phyloP scores from a whole-genome alignment of 2,329 filamentous ascomycete species.

The Phialophora tarda region DNA sequence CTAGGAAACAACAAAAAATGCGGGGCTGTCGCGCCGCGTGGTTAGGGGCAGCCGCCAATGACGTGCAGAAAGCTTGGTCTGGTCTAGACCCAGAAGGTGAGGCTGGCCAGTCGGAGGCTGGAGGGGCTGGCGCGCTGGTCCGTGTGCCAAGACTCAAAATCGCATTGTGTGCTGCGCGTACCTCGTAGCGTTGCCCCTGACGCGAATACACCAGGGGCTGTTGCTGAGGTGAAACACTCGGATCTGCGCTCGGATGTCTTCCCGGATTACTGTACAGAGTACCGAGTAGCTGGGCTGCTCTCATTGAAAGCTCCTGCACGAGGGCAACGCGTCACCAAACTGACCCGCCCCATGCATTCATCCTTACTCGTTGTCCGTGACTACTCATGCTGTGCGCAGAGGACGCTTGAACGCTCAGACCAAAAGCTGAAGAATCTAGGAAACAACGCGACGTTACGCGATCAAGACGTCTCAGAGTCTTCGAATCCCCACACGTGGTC shows the following conservation, averaged over 20 bases:
- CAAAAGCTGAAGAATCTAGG: slow-evolving; percentile 14
- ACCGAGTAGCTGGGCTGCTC: too few relatives aligned
- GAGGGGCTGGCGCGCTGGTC: neutral
- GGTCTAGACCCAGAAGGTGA: neutral
- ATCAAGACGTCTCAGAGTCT: slow-evolving; percentile 27
- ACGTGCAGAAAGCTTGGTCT: slow-evolving; percentile 11
- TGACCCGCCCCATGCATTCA: neutral
- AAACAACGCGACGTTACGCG: neutral
- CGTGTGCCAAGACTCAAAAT: neutral
- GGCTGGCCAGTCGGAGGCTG: slow-evolving; percentile 21
- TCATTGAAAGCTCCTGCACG: neutral
- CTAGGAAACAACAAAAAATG: slow-evolving; percentile 21
- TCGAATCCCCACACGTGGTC: slow-evolving; percentile 36
- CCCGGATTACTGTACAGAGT: too few relatives aligned
- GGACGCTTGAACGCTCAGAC: slow-evolving; percentile 31
- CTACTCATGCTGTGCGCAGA: neutral
- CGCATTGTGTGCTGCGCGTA: neutral
- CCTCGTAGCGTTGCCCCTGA: neutral
- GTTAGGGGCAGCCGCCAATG: slow-evolving; percentile 7
- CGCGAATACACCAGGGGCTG: neutral
- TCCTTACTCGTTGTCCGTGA: neutral
- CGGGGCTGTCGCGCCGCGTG: slow-evolving; percentile 11
- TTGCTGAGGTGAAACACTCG: too few relatives aligned
- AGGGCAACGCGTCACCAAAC: neutral
- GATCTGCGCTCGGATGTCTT: neutral